These are phyloP conservation scores for Luffa acutangula DNA, from an alignment of 306 rosid species.

Conservation along the genomic window DNA sequence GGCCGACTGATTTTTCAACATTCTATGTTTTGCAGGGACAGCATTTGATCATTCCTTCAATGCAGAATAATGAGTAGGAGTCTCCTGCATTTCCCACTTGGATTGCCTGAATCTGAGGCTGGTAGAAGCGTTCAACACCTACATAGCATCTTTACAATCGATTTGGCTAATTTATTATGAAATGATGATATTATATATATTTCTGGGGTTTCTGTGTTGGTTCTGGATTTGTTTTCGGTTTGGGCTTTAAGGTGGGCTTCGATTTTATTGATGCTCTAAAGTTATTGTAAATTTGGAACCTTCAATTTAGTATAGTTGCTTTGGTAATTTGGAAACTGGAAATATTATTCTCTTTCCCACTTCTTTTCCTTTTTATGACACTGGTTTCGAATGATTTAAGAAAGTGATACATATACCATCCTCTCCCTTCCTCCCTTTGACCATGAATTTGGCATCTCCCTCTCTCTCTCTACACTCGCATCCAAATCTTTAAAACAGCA, in stretches of 20 bases:
- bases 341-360: neutral
- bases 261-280: conserved; percentile 13
- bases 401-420: neutral
- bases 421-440: neutral
- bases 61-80: conserved; percentile 27
- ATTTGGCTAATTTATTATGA: conserved; percentile 17
- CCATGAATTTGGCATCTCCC: neutral
- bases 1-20: neutral
- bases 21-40: conserved; percentile 25
- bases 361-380: neutral
- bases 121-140: conserved; percentile 20
- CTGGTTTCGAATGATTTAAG: neutral
- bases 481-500: neutral
- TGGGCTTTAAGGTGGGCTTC: conserved; percentile 10
- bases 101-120: conserved; percentile 16
- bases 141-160: conserved; percentile 16
- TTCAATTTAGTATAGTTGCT: conserved; percentile 5
- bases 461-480: neutral
- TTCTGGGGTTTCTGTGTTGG: conserved; percentile 20
- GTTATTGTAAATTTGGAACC: conserved; percentile 21
- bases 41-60: conserved; percentile 31
- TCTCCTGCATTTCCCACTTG: conserved; percentile 10
- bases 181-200: conserved; percentile 8
- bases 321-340: conserved; percentile 15
- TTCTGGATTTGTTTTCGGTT: conserved; percentile 11